Evolutionary conservation across 192 early-diverging fungal genomes (phyloP), one percentile per base, ranked within the genome.

Genomic region (Helicostylum pulchrum): DNA sequence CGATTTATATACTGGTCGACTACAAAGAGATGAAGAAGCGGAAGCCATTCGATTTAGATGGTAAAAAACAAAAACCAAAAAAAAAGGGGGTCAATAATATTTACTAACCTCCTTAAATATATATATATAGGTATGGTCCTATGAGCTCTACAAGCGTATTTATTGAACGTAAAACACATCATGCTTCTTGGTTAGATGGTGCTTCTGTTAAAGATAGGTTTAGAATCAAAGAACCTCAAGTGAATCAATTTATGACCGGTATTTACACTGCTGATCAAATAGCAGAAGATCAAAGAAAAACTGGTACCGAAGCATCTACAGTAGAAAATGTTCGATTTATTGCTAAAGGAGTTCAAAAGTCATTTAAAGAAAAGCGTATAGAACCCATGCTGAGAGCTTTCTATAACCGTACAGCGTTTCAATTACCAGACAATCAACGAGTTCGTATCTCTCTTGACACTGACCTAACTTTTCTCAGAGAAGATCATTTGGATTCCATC

Each of bases 281-380:
- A 90, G 53, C 86, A 83, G 63, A 64, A 72, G 36, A 83, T 73
- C 54, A 83, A 94, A 30, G 63, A 62, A 17, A 72, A 80, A 19
- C 90, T 86, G 77, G 76, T 81, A 11, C 53, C 93, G 52, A 80
- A 75, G 61, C 90, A 91, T 58, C 78, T 62, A 75, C 77, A 34
- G 15, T 91, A 12, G 77, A 77, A 52, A 90, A 96, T 61, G 59
- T 61, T 43, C 65, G 59, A 8, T 73, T 73, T 43, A 68, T 73
- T 61, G 66, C 66, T 0, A 21, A 45, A 36, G 68, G 65, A 36
- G 48, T 68, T n/a, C 64, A 71, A 42, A 67, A 34, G 43, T 76
- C 68, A 3, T 54, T 76, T 19, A 32, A 46, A 23, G 67, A 70
- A 44, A 60, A 58, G 14, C 53, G 49, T 6, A 20, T 71, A 4